These are phyloP conservation scores for Saccharomycopsis synnaedendra DNA, from an alignment of 805 yeast genomes.

Conservation along the genomic window DNA sequence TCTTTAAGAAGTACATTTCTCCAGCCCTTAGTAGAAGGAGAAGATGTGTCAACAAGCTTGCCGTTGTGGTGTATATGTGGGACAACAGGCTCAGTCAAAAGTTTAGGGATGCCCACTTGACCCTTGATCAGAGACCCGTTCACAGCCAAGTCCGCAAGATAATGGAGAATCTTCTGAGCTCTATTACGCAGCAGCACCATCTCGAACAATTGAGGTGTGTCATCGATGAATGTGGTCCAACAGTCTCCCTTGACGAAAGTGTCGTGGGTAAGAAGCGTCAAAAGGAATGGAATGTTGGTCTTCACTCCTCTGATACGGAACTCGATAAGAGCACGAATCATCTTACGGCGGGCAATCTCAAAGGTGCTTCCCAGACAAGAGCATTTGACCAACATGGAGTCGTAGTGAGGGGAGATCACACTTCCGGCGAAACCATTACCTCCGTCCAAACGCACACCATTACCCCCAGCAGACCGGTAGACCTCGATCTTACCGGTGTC, in stretches of 20 bases:
- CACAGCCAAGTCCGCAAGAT: constrained; percentile 87
- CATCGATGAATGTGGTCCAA: constrained; percentile 98
- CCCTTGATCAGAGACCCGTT: constrained; percentile 96
- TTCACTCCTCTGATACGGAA: constrained; percentile 98
- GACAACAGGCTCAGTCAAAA: constrained; percentile 59
- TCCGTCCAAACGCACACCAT: constrained; percentile 97
- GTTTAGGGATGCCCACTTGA: constrained; percentile 85
- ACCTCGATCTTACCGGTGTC: constrained; percentile 98
- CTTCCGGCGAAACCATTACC: constrained; percentile 98
- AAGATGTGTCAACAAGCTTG: constrained; percentile 42
- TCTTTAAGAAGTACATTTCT: constrained; percentile 72
- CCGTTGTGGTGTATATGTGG: constrained; percentile 67
- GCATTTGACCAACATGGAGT: constrained; percentile 96
- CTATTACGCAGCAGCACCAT: constrained; percentile 93
- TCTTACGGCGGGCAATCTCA: constrained; percentile 94
- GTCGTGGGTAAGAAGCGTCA: constrained; percentile 83
- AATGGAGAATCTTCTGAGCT: constrained; percentile 86
- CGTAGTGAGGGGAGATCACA: constrained; percentile 92
- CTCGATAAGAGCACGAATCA: constrained; percentile 93
- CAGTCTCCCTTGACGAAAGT: constrained; percentile 78
- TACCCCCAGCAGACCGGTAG: constrained; percentile 97
- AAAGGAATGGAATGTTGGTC: constrained; percentile 93
- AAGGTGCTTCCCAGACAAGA: constrained; percentile 94
- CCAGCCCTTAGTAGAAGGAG: constrained; percentile 73
- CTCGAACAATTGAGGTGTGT: constrained; percentile 90